Percentiles rank a stretch among this genome's conserved stretches.
phyloP scores from a whole-genome alignment of 441 rosid genomes.

The Biscutella laevigata region DNA sequence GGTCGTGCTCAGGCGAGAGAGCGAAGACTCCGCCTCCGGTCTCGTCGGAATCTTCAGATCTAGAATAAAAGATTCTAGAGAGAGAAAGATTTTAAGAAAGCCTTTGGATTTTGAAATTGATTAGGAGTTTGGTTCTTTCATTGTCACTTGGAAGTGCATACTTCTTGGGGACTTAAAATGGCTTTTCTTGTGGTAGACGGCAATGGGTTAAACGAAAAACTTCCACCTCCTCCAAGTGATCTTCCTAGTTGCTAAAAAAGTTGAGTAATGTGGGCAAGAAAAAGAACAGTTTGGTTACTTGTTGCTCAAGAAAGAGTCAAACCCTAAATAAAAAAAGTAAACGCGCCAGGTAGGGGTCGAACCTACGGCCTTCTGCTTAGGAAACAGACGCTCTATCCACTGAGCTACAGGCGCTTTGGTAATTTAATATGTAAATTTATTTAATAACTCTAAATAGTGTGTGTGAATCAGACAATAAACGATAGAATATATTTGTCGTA shows the following conservation, averaged over 20 bases:
- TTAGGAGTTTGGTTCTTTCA: constrained; percentile 52
- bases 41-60: too few species aligned
- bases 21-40: too few species aligned
- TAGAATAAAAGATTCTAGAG: too few species aligned
- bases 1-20: too few species aligned
- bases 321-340: too few species aligned
- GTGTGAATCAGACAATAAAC: constrained; percentile 8
- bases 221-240: constrained; percentile 39
- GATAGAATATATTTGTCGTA: constrained; percentile 15
- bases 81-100: too few species aligned
- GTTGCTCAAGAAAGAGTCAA: neutral
- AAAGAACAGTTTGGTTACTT: neutral
- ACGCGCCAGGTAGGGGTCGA: constrained; percentile 25
- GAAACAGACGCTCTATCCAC: constrained; percentile 98
- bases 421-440: too few species aligned
- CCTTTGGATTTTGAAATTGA: too few species aligned
- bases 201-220: constrained; percentile 30
- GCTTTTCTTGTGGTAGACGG: constrained; percentile 50
- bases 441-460: too few species aligned
- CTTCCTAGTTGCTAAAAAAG: constrained; percentile 36
- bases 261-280: constrained; percentile 17
- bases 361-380: constrained; percentile 91
- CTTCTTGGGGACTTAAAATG: constrained; percentile 51
- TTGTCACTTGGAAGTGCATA: constrained; percentile 52
- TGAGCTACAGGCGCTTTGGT: constrained; percentile 83